A percentile compares a stretch with the other conserved stretches of the same genome.
Conservation (phyloP, 108 stramenopile species). For the Fistulifera solaris region DNA sequence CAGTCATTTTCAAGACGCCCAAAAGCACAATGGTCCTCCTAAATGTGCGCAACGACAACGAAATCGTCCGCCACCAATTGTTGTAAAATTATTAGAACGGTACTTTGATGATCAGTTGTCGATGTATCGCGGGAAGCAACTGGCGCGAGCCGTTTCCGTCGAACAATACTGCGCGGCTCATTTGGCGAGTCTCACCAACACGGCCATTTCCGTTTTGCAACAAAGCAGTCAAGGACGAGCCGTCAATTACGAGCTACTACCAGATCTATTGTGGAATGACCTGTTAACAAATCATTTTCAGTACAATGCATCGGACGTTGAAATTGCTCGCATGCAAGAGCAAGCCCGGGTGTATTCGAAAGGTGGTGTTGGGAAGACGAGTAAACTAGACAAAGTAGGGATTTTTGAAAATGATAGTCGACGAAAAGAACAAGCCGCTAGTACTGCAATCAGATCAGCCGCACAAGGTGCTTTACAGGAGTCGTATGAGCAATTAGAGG, state of each 20-base stretch:
- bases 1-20: constrained; percentile 50
- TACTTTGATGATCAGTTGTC: constrained; percentile 12
- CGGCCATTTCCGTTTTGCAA: constrained; percentile 39
- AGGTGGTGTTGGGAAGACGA: constrained; percentile 15
- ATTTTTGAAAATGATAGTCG: constrained; percentile 54
- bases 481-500: too few species aligned
- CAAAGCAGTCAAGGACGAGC: constrained; percentile 43
- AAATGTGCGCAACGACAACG: constrained; percentile 40
- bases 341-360: constrained; percentile 67
- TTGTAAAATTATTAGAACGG: constrained; percentile 16
- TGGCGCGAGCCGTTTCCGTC: constrained; percentile 4
- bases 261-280: constrained; percentile 31
- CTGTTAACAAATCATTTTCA: constrained; percentile 43
- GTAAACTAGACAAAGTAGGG: constrained; percentile 24
- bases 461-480: constrained; percentile 36
- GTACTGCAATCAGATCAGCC: constrained; percentile 38
- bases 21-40: constrained; percentile 21
- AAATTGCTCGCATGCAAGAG: constrained; percentile 38
- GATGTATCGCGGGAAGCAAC: constrained; percentile 24
- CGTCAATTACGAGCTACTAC: constrained; percentile 52
- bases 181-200: constrained; percentile 61
- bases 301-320: constrained; percentile 23
- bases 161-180: constrained; percentile 72
- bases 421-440: constrained; percentile 52
- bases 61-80: constrained; percentile 4